Evolutionary conservation across 768 basidiomycete genomes (phyloP).

Genomic region (Suillus placidus): DNA sequence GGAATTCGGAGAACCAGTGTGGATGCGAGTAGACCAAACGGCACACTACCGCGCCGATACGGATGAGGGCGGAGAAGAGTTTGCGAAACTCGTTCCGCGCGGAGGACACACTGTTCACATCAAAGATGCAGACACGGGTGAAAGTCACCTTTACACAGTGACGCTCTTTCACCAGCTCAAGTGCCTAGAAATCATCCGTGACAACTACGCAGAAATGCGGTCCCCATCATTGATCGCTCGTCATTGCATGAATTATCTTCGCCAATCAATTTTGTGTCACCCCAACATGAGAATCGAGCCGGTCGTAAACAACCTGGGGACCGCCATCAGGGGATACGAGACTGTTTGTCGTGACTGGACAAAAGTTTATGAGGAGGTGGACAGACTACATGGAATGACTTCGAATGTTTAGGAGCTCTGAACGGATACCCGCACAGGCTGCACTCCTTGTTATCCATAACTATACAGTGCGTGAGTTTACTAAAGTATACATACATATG

Average conservation of each 20-base stretch:
- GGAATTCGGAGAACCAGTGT: conserved; percentile 19
- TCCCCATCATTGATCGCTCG: conserved; percentile 14
- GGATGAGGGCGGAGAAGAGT: conserved; percentile 27
- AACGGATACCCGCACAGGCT: background rate
- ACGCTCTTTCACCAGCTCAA: conserved; percentile 44
- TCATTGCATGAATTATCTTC: conserved; percentile 42
- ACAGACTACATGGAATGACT: conserved; percentile 7
- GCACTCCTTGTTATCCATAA: too few species aligned
- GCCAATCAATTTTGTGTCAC: conserved; percentile 35
- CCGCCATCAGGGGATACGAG: conserved; percentile 21
- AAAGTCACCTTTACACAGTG: conserved; percentile 34
- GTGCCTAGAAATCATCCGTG: conserved; percentile 40
- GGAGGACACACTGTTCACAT: conserved; percentile 36
- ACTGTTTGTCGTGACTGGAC: conserved; percentile 33
- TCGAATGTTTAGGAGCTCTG: background rate
- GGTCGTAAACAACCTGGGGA: conserved; percentile 9
- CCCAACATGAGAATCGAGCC: conserved; percentile 33
- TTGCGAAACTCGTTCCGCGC: conserved; percentile 30
- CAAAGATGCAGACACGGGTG: conserved; percentile 9
- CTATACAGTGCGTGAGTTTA: background rate
- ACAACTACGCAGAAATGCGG: conserved; percentile 17
- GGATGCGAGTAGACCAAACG: conserved; percentile 27
- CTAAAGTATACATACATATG: background rate
- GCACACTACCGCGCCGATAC: conserved; percentile 22
- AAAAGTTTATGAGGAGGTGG: conserved; percentile 28